These are phyloP conservation scores for Ophiostoma australiae DNA, from an alignment of 2,329 filamentous ascomycete genomes.

Conservation along the genomic window DNA sequence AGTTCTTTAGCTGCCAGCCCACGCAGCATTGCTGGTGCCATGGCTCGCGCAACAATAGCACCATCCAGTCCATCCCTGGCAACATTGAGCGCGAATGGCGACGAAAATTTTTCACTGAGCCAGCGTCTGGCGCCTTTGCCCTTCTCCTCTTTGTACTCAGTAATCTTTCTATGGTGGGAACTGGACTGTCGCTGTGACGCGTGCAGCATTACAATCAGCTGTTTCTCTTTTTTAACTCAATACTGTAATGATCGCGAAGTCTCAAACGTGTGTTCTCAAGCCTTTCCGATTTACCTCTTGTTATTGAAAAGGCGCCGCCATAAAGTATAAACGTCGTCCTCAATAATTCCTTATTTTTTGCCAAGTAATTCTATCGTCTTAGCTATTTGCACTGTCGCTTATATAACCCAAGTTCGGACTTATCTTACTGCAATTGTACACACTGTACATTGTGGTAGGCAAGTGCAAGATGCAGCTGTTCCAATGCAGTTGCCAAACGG, in stretches of 20 bases:
- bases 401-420: too few relatives aligned
- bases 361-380: too few relatives aligned
- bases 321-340: background rate
- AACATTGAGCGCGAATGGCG: slow-evolving; percentile 10
- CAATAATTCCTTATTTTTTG: background rate
- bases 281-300: background rate
- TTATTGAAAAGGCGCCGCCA: background rate
- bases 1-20: background rate
- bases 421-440: too few relatives aligned
- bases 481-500: slow-evolving; percentile 3
- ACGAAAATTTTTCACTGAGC: slow-evolving; percentile 11
- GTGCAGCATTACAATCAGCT: background rate
- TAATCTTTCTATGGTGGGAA: too few relatives aligned
- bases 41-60: slow-evolving; percentile 1
- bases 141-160: background rate
- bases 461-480: background rate
- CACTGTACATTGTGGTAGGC: too few relatives aligned
- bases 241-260: background rate
- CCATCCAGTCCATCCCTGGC: background rate
- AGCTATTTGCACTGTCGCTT: too few relatives aligned
- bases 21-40: background rate
- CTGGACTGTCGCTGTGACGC: background rate
- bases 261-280: background rate
- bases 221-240: background rate
- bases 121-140: background rate